A percentile compares a stretch with the other conserved stretches of the same genome.
Evolutionary conservation across 495 filamentous ascomycete genomes (phyloP).

Genomic region (Trichocladium uniseriatum): DNA sequence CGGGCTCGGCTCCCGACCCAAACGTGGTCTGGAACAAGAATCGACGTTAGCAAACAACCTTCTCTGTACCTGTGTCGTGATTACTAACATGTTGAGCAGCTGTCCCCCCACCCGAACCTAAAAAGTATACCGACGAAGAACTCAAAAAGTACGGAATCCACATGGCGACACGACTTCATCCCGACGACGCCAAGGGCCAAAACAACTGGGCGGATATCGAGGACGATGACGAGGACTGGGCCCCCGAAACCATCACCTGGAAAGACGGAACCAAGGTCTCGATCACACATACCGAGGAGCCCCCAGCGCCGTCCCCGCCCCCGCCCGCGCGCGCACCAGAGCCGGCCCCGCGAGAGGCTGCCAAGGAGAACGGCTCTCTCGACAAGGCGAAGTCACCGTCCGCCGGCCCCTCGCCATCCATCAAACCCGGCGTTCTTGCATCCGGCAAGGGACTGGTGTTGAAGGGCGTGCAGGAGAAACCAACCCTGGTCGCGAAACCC

Average conservation of each 20-base stretch:
- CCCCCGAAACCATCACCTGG: slow-evolving; percentile 92
- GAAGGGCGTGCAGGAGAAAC: slow-evolving; percentile 63
- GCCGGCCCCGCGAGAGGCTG: slow-evolving; percentile 3
- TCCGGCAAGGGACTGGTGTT: slow-evolving; percentile 49
- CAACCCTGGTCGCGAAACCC: slow-evolving; percentile 69
- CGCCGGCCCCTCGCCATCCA: slow-evolving; percentile 28
- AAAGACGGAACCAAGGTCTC: slow-evolving; percentile 92
- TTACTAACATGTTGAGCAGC: slow-evolving; percentile 37
- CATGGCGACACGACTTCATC: slow-evolving; percentile 79
- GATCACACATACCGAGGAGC: slow-evolving; percentile 54
- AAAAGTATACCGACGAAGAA: slow-evolving; percentile 95
- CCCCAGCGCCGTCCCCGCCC: slow-evolving; percentile 23
- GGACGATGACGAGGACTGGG: slow-evolving; percentile 98
- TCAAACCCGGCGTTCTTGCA: slow-evolving; percentile 36
- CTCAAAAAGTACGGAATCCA: slow-evolving; percentile 95
- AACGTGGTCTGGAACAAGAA: slow-evolving; percentile 97
- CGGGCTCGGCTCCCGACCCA: slow-evolving; percentile 46
- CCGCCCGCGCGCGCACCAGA: slow-evolving; percentile 23
- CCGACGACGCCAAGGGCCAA: slow-evolving; percentile 64
- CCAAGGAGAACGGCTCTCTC: slow-evolving; percentile 14
- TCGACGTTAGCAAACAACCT: slow-evolving; percentile 49
- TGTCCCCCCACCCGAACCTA: slow-evolving; percentile 66
- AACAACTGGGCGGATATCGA: slow-evolving; percentile 98
- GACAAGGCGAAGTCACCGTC: slow-evolving; percentile 34
- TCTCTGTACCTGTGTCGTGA: neutral